A percentile compares a stretch with the other conserved stretches of the same genome.
Evolutionary conservation across 2,329 filamentous ascomycete genomes (phyloP).

Genomic region (Ciborinia camelliae): DNA sequence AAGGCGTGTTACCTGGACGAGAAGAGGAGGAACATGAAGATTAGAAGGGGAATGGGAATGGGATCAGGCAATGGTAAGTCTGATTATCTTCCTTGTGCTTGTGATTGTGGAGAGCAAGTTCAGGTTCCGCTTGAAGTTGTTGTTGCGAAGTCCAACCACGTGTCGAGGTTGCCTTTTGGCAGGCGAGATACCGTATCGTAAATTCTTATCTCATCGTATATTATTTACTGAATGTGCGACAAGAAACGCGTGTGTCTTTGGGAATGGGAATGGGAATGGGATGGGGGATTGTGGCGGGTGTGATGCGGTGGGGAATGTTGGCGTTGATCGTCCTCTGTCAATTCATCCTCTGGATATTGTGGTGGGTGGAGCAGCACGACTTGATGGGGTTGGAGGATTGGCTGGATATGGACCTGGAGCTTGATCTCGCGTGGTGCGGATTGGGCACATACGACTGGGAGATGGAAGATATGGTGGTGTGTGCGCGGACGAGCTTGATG

Average conservation of each 20-base stretch:
- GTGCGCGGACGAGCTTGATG: slow-evolving; percentile 5
- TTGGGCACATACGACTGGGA: not conserved
- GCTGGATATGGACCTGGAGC: not conserved
- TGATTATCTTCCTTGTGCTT: slow-evolving; percentile 16
- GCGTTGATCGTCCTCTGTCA: slow-evolving; percentile 15
- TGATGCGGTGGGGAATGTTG: slow-evolving; percentile 14
- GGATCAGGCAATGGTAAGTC: slow-evolving; percentile 14
- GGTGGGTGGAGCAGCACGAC: slow-evolving; percentile 11
- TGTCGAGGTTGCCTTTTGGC: slow-evolving; percentile 10
- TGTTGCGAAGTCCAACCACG: slow-evolving; percentile 1
- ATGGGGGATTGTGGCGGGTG: not conserved
- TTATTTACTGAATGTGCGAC: slow-evolving; percentile 18
- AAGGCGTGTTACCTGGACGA: slow-evolving; percentile 18
- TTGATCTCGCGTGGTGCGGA: slow-evolving; percentile 8
- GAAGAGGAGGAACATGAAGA: slow-evolving; percentile 15
- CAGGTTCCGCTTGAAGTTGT: slow-evolving; percentile 7
- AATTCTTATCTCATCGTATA: not conserved
- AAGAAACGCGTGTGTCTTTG: slow-evolving; percentile 7
- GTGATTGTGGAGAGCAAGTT: slow-evolving; percentile 8
- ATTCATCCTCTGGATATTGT: slow-evolving; percentile 13
- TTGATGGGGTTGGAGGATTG: not conserved
- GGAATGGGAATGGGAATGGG: not conserved
- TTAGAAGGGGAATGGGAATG: not conserved
- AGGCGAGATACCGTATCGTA: slow-evolving; percentile 15
- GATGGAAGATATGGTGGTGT: slow-evolving; percentile 1